phyloP scores from a whole-genome alignment of 2,329 filamentous ascomycete genomes.

The Pyricularia pennisetigena region DNA sequence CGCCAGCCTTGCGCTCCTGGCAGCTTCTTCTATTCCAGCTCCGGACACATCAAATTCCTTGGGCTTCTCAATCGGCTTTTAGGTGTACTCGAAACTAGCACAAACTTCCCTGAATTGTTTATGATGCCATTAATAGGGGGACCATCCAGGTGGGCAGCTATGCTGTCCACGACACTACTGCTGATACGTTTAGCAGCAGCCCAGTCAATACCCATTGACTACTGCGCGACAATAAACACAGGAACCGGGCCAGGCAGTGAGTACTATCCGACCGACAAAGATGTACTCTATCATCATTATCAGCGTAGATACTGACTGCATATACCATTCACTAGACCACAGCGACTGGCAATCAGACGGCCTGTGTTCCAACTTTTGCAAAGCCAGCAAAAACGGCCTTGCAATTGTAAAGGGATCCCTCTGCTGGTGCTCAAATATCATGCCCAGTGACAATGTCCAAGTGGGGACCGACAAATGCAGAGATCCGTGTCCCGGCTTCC shows the following conservation, averaged over 20 bases:
- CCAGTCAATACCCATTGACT: constrained; percentile 24
- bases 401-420: constrained; percentile 54
- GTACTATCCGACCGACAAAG: constrained; percentile 12
- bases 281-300: no score
- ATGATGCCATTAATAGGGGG: constrained; percentile 1
- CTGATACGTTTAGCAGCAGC: constrained; percentile 13
- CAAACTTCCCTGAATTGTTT: not conserved
- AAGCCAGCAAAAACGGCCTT: constrained; percentile 44
- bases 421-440: constrained; percentile 70
- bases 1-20: not conserved
- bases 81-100: not conserved
- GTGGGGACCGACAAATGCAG: constrained; percentile 39
- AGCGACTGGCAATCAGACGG: constrained; percentile 60
- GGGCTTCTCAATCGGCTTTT: not conserved
- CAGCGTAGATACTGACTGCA: not conserved
- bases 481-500: constrained; percentile 57
- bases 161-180: constrained; percentile 9
- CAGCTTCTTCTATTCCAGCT: not conserved
- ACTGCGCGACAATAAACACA: constrained; percentile 38
- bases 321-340: constrained; percentile 28
- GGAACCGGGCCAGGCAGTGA: constrained; percentile 29
- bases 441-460: constrained; percentile 36
- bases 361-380: constrained; percentile 53
- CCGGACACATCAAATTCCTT: not conserved
- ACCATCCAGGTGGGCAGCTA: constrained; percentile 8